These are phyloP conservation scores for Tylopilus plumbeoviolaceoides DNA, from an alignment of 768 basidiomycete genomes.

Conservation along the genomic window DNA sequence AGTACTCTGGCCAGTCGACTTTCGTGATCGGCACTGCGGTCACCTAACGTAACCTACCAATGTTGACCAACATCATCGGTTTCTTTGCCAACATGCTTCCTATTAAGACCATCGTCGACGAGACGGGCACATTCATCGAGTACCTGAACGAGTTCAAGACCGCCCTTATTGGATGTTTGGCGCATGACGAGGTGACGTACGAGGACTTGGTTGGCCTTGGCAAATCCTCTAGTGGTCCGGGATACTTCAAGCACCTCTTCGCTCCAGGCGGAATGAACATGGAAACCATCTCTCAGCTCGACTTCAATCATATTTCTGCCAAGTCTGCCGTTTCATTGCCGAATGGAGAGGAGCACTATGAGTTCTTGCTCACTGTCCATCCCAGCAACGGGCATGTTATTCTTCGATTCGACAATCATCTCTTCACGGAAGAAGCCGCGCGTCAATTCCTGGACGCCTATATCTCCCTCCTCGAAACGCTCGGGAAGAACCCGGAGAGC, in stretches of 20 bases:
- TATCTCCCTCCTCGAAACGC: conserved; percentile 25
- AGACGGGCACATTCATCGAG: conserved; percentile 21
- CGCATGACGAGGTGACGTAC: conserved; percentile 28
- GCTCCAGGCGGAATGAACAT: conserved; percentile 28
- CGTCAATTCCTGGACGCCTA: conserved; percentile 30
- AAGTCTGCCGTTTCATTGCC: conserved; percentile 22
- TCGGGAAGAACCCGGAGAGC: conserved; percentile 10
- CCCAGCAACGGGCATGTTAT: conserved; percentile 21
- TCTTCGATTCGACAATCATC: conserved; percentile 28
- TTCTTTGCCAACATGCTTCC: conserved; percentile 32
- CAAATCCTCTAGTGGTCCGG: conserved; percentile 22
- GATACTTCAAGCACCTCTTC: conserved; percentile 32
- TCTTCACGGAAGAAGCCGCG: conserved; percentile 26
- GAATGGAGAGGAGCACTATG: conserved; percentile 26
- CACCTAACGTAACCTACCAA: conserved; percentile 28
- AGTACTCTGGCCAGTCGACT: too few relatives aligned
- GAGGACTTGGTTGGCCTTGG: conserved; percentile 28
- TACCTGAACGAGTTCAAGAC: conserved; percentile 24
- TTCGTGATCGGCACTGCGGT: conserved; percentile 31
- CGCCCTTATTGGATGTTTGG: conserved; percentile 18
- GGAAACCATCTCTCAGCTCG: conserved; percentile 23
- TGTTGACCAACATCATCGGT: conserved; percentile 25
- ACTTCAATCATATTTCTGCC: conserved; percentile 10
- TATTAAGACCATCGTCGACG: conserved; percentile 27
- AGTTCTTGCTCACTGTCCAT: conserved; percentile 24